Percentiles rank a stretch among this genome's conserved stretches.
Evolutionary conservation across 2,329 filamentous ascomycete genomes (phyloP).

Genomic region (Alternaria incomplexa): DNA sequence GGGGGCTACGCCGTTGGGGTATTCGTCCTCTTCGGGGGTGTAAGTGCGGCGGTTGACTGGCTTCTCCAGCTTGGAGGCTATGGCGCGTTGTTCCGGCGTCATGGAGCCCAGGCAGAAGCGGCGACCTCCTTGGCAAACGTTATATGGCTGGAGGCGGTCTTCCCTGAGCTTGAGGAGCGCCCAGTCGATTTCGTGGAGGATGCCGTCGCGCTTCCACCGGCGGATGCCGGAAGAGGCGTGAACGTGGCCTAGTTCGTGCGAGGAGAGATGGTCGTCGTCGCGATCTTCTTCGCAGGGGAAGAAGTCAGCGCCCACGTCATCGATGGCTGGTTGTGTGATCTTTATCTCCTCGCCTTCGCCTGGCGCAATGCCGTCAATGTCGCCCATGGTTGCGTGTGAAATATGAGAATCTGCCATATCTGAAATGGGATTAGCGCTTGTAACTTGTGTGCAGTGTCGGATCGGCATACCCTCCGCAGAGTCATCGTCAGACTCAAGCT

Average conservation of each 20-base stretch:
- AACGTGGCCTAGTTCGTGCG: conserved; percentile 79
- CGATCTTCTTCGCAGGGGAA: conserved; percentile 78
- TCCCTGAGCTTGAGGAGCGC: conserved; percentile 82
- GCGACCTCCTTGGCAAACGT: conserved; percentile 67
- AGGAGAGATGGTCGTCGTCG: conserved; percentile 78
- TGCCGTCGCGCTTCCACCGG: conserved; percentile 71
- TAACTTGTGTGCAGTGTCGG: background rate
- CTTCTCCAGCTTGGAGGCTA: conserved; percentile 40
- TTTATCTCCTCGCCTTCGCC: conserved; percentile 78
- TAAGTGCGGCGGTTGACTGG: conserved; percentile 45
- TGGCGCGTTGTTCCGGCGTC: conserved; percentile 36
- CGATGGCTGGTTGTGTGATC: conserved; percentile 89
- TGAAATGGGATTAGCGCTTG: background rate
- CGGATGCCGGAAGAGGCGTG: conserved; percentile 91
- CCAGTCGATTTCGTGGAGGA: conserved; percentile 95
- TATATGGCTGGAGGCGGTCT: conserved; percentile 72
- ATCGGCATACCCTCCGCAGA: conserved; percentile 27
- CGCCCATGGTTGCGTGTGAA: conserved; percentile 57
- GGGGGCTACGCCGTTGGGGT: conserved; percentile 66
- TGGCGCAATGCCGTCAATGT: conserved; percentile 77
- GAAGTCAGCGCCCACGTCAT: conserved; percentile 83
- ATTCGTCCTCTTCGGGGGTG: conserved; percentile 46
- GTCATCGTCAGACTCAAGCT: conserved; percentile 49
- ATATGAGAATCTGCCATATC: conserved; percentile 36
- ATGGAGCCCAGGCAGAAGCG: conserved; percentile 43